Evolutionary conservation across 2,329 filamentous ascomycete species (phyloP).

Genomic region (Drechslera avenae): DNA sequence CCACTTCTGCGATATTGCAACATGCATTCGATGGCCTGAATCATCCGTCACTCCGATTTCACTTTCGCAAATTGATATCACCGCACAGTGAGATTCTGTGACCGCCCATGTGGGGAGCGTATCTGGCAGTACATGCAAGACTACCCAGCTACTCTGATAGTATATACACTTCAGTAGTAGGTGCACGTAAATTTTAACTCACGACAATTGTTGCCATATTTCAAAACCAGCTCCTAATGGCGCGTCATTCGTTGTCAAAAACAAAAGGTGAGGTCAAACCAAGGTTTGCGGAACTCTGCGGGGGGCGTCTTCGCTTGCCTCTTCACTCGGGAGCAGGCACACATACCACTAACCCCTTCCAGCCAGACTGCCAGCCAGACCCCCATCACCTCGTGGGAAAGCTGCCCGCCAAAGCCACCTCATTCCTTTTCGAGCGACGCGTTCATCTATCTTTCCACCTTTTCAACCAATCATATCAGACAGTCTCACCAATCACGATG

Average conservation of each 20-base stretch:
- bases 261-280: conserved; percentile 17
- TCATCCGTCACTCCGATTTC: not conserved
- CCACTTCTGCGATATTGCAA: not conserved
- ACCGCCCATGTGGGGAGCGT: not conserved
- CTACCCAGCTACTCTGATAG: no score
- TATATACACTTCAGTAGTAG: no score
- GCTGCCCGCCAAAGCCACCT: conserved; percentile 3
- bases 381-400: conserved; percentile 6
- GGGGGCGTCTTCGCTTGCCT: conserved; percentile 7
- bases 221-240: no score
- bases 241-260: no score
- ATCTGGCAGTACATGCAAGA: not conserved
- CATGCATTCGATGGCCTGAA: not conserved
- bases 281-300: conserved; percentile 16
- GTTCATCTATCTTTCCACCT: no score
- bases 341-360: conserved; percentile 1
- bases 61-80: not conserved
- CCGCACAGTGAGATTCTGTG: not conserved
- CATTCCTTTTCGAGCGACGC: not conserved
- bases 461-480: no score
- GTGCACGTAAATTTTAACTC: no score
- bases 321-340: conserved; percentile 23
- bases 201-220: no score
- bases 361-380: not conserved
- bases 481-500: not conserved